Conservation (phyloP, 257 asterid species). For the Cruciata laevipes region DNA sequence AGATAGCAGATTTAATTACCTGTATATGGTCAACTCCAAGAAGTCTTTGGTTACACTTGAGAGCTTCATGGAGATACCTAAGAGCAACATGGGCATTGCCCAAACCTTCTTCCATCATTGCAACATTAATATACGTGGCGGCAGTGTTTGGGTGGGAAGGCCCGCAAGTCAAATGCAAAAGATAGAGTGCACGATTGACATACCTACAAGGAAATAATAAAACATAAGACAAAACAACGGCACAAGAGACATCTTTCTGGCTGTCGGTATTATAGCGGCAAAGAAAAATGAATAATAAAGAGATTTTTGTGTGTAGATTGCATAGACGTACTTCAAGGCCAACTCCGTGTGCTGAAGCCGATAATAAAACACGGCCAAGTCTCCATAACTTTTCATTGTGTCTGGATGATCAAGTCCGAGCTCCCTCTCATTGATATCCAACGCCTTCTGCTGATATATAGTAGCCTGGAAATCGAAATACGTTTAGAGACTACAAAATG, state of each 20-base stretch:
- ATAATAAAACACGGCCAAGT: constrained; percentile 91
- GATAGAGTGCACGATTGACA: constrained; percentile 94
- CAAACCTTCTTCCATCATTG: constrained; percentile 99
- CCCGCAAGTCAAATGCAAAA: constrained; percentile 95
- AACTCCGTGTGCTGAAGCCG: constrained; percentile 98
- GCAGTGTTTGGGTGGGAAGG: constrained; percentile 99
- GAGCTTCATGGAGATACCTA: constrained; percentile 97
- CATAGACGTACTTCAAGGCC: constrained; percentile 78
- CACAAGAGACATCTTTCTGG: constrained; percentile 8
- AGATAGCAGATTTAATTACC: constrained; percentile 29
- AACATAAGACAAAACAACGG: constrained; percentile 14
- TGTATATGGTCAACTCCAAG: constrained; percentile 97
- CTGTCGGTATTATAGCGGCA: background rate
- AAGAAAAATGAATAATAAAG: too few relatives aligned
- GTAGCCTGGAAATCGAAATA: constrained; percentile 57
- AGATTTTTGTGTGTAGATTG: constrained; percentile 8
- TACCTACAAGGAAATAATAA: constrained; percentile 40
- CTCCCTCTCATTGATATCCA: constrained; percentile 97
- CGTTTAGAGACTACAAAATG: constrained; percentile 13
- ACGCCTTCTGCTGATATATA: constrained; percentile 93
- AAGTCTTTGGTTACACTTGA: constrained; percentile 84
- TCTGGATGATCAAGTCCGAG: constrained; percentile 99
- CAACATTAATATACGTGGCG: constrained; percentile 95
- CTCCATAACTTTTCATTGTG: constrained; percentile 99
- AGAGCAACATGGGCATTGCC: constrained; percentile 99